A percentile compares a stretch with the other conserved stretches of the same genome.
phyloP scores from a whole-genome alignment of 2,329 filamentous ascomycete species.

The Fusarium abutilonis region DNA sequence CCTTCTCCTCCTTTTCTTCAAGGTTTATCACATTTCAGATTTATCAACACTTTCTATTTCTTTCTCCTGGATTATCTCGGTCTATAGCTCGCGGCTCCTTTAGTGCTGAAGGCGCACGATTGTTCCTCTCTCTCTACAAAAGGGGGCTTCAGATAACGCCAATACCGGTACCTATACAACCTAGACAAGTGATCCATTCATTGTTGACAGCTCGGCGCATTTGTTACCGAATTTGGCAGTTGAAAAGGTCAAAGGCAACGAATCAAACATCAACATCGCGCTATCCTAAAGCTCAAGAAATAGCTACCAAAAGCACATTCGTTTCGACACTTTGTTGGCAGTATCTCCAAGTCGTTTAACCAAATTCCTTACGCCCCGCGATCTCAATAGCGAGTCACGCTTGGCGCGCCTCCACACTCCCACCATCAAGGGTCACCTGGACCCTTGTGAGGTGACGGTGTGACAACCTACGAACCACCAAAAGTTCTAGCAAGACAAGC shows the following conservation, averaged over 20 bases:
- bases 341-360: slow-evolving; percentile 1
- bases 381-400: slow-evolving; percentile 35
- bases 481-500: slow-evolving; percentile 25
- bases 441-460: slow-evolving; percentile 40
- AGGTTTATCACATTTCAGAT: not conserved
- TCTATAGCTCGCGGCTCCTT: not conserved
- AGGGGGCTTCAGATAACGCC: not conserved
- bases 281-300: slow-evolving; percentile 2
- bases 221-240: slow-evolving; percentile 27
- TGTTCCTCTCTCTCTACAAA: not conserved
- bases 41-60: not conserved
- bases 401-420: slow-evolving; percentile 34
- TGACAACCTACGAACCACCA: slow-evolving; percentile 35
- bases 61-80: not conserved
- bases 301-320: not conserved
- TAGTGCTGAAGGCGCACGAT: not conserved
- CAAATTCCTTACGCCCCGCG: slow-evolving; percentile 24
- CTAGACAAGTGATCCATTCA: slow-evolving; percentile 3
- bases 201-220: slow-evolving; percentile 24
- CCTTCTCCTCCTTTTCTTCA: not conserved
- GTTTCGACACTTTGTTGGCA: not conserved
- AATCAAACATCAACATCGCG: slow-evolving; percentile 9
- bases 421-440: slow-evolving; percentile 36
- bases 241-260: slow-evolving; percentile 6
- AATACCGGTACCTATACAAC: not conserved